A percentile compares a stretch with the other conserved stretches of the same genome.
Evolutionary conservation across 176 grass and related monocot species (phyloP).

Genomic region (Thalia dealbata): DNA sequence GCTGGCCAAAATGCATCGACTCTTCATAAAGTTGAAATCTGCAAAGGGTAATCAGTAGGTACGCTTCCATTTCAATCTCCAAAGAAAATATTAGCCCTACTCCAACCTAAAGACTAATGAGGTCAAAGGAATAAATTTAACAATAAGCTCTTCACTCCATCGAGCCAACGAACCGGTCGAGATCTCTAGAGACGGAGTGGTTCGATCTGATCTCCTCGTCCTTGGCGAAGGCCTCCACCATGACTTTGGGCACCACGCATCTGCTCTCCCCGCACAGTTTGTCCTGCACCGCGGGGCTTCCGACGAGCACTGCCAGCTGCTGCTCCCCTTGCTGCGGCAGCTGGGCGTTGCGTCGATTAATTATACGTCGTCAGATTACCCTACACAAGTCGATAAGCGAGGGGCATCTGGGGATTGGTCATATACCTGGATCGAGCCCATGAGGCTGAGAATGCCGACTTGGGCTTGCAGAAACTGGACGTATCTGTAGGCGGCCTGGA

Average conservation of each 20-base stretch:
- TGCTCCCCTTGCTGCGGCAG: slow-evolving; percentile 14
- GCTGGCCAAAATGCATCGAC: no score
- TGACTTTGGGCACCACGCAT: slow-evolving; percentile 45
- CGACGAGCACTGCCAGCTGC: slow-evolving; percentile 38
- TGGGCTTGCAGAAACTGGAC: slow-evolving; percentile 71
- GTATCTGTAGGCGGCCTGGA: slow-evolving; percentile 44
- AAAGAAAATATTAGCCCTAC: no score
- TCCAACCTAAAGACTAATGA: no score
- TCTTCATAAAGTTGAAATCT: no score
- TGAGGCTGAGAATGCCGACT: slow-evolving; percentile 50
- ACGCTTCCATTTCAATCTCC: no score
- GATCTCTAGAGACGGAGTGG: slow-evolving; percentile 34
- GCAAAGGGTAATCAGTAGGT: no score
- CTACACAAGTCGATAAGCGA: no score
- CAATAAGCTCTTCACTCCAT: slow-evolving; percentile 5
- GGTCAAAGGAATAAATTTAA: no score
- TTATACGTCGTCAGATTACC: no score
- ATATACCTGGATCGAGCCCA: slow-evolving; percentile 40
- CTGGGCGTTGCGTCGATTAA: not conserved
- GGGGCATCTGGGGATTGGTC: not conserved
- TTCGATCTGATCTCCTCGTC: slow-evolving; percentile 38
- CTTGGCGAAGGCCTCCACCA: slow-evolving; percentile 29
- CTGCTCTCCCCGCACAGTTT: slow-evolving; percentile 40
- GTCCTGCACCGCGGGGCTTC: slow-evolving; percentile 31
- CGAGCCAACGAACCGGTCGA: slow-evolving; percentile 34